Base-by-base conservation (phyloP, 176 grass and related monocot genomes). In the Miscanthus lutarioriparius region DNA sequence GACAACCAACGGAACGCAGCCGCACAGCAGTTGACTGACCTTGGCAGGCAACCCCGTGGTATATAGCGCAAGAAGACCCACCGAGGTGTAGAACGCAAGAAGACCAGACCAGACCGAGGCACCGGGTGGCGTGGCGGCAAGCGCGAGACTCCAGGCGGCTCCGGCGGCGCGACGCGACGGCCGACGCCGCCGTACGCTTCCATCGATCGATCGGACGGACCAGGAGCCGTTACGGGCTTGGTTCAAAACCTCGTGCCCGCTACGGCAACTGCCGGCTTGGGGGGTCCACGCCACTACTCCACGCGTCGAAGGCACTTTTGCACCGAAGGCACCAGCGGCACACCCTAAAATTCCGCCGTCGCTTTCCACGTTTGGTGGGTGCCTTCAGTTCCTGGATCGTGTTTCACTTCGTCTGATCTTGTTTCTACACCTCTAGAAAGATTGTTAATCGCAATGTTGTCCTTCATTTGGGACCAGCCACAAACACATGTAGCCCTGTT, bases 151-250 rank as follows among this genome's bases (percentile, higher is more conserved):
- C 39, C 3, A 35, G 0, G 33, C 33, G 33, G 33, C 33, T 4
- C 15, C 14, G 4, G 47, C 47, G 47, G 47, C 44, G 43, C 43
- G 43, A 17, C 15, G 33, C 3, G 2, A 3, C 12, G 45, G 45
- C 10, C 45, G 45, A 16, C 70, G 22, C 23, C 39, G 8, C 39
- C 39, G 39, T 41, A 41, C 39, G 8, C 39, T 41, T 8, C 39
- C 39, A 8, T 10, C 39, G 39, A 41, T 41, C 8, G 15, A 64
- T 28, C 77, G 40, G 22, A 26, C 23, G 39, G 23, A n/a, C 11
- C 9, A 17, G 79, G 62, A 76, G 77, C 89, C 72, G 87, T 94
- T 83, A 66, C 56, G 74, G 83, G 84, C 82, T 87, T 89, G 36
- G 58, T 44, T 44, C 80, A 85, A 85, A 89, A 82, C 58, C 68